phyloP scores from a whole-genome alignment of 352 stramenopile genomes.

The Blastocystis sp. region DNA sequence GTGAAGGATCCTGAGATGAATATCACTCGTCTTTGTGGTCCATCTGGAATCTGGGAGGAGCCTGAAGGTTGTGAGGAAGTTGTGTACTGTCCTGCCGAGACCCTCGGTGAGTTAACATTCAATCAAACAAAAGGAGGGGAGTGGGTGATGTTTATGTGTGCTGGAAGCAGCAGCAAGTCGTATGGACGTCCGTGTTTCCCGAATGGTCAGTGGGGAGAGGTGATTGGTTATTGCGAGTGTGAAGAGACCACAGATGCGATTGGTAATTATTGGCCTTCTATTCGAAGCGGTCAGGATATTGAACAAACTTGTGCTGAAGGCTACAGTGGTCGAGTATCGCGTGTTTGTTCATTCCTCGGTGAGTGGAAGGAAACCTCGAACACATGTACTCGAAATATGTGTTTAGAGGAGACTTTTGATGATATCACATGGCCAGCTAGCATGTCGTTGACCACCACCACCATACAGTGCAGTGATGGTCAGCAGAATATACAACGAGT shows the following conservation, averaged over 20 bases:
- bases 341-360: slow-evolving; percentile 31
- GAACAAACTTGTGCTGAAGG: neutral
- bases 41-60: slow-evolving; percentile 25
- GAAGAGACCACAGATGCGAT: neutral
- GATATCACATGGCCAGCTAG: slow-evolving; percentile 27
- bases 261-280: neutral
- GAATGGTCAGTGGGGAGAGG: slow-evolving; percentile 45
- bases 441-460: neutral
- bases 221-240: slow-evolving; percentile 38
- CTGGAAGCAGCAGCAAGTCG: slow-evolving; percentile 10
- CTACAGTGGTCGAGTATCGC: slow-evolving; percentile 17
- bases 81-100: slow-evolving; percentile 45
- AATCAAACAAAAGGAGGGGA: neutral
- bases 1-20: neutral
- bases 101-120: neutral
- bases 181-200: slow-evolving; percentile 26
- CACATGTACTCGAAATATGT: slow-evolving; percentile 33
- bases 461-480: neutral
- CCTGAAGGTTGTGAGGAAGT: slow-evolving; percentile 29
- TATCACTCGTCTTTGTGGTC: slow-evolving; percentile 31
- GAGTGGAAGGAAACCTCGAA: slow-evolving; percentile 4
- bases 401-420: neutral
- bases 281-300: neutral
- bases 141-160: slow-evolving; percentile 15
- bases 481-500: neutral